Evolutionary conservation across 371 early-diverging fungal species (phyloP).

Genomic region (Circinella minor): DNA sequence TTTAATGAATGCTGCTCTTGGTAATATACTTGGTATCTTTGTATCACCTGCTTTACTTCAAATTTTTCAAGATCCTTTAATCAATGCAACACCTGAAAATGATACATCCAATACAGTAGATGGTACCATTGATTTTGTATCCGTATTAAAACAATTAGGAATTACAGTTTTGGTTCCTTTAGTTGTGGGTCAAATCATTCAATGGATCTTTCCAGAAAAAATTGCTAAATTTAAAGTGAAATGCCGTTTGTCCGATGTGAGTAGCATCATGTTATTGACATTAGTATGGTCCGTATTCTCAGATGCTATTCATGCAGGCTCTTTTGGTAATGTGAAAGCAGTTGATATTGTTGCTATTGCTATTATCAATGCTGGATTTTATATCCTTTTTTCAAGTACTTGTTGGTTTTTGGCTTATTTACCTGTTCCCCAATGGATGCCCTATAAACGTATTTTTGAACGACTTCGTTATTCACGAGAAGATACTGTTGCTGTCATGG

Average conservation of each 20-base stretch:
- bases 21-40: constrained; percentile 73
- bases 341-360: constrained; percentile 64
- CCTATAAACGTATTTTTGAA: constrained; percentile 29
- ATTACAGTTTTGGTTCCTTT: constrained; percentile 69
- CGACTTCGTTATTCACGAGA: constrained; percentile 48
- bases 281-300: constrained; percentile 80
- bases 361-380: constrained; percentile 56
- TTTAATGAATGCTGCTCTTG: constrained; percentile 73
- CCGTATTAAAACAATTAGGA: constrained; percentile 64
- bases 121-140: constrained; percentile 53
- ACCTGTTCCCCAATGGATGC: constrained; percentile 33
- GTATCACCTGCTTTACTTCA: constrained; percentile 67
- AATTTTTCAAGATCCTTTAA: constrained; percentile 40
- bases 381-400: constrained; percentile 46
- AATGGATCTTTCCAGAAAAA: constrained; percentile 56
- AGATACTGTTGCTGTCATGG: constrained; percentile 66
- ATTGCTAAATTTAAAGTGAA: constrained; percentile 57
- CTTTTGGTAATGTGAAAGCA: constrained; percentile 54
- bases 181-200: constrained; percentile 69
- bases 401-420: constrained; percentile 48
- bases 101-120: constrained; percentile 40
- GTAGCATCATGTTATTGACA: constrained; percentile 62
- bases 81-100: constrained; percentile 48
- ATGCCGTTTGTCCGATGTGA: constrained; percentile 63
- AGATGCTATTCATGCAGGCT: constrained; percentile 68